Conservation (phyloP, 768 basidiomycete genomes). For the Kwoniella europaea region DNA sequence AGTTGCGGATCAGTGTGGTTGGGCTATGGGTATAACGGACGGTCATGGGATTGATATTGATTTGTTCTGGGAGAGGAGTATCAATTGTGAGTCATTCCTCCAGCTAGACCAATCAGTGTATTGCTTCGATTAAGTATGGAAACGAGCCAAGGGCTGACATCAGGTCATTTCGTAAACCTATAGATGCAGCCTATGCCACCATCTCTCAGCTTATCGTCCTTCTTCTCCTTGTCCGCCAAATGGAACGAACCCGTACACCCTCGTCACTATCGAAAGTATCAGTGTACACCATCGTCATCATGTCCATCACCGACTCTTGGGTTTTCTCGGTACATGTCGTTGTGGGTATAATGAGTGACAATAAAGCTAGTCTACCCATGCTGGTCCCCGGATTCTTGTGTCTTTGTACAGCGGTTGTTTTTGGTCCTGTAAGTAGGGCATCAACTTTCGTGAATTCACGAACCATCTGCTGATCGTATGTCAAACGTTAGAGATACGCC, state of each 20-base stretch:
- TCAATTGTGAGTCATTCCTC: constrained; percentile 61
- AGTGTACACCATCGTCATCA: constrained; percentile 78
- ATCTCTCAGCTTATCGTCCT: constrained; percentile 72
- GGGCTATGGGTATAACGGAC: constrained; percentile 70
- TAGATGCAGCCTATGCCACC: constrained; percentile 76
- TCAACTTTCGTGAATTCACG: neutral
- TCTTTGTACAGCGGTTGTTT: constrained; percentile 72
- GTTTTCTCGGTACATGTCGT: constrained; percentile 88
- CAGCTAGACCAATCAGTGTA: neutral
- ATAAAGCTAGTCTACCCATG: constrained; percentile 76
- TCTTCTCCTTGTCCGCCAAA: constrained; percentile 73
- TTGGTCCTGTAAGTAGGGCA: constrained; percentile 71
- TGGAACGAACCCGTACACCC: constrained; percentile 74
- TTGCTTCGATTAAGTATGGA: neutral
- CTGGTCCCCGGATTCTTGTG: constrained; percentile 84
- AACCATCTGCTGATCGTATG: constrained; percentile 6
- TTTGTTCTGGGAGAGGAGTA: constrained; percentile 75
- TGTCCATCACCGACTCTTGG: constrained; percentile 78
- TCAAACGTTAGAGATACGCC: constrained; percentile 72
- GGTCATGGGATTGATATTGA: constrained; percentile 67
- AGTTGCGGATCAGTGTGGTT: constrained; percentile 78
- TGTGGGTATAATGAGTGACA: constrained; percentile 82
- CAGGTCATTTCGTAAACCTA: neutral
- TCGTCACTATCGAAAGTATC: constrained; percentile 78
- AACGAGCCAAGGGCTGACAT: neutral